phyloP scores from a whole-genome alignment of 768 basidiomycete genomes.

The Serendipita indica region DNA sequence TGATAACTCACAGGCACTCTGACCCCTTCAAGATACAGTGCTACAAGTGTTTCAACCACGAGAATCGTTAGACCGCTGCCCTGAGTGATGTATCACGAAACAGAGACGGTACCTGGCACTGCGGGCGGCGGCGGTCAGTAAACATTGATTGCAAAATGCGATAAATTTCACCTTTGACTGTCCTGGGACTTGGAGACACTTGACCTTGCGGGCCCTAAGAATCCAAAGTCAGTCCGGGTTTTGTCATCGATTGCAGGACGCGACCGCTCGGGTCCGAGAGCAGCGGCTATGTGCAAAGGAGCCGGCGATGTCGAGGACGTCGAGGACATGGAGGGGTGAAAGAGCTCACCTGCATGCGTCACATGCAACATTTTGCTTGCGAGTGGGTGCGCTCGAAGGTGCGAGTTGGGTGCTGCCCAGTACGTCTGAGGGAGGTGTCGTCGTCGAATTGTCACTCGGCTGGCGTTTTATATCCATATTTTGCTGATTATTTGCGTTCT shows the following conservation, averaged over 20 bases:
- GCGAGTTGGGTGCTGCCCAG: conserved; percentile 36
- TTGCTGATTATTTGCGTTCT: no score
- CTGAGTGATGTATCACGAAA: conserved; percentile 13
- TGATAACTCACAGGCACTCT: conserved; percentile 67
- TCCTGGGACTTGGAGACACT: conserved; percentile 69
- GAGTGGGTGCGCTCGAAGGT: conserved; percentile 65
- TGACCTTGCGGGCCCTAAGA: conserved; percentile 68
- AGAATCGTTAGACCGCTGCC: no score
- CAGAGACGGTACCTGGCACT: conserved; percentile 14
- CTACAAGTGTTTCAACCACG: conserved; percentile 31
- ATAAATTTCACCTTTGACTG: conserved; percentile 55
- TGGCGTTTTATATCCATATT: no score
- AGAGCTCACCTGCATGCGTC: conserved; percentile 67
- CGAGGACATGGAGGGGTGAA: background rate
- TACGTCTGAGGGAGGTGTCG: conserved; percentile 10
- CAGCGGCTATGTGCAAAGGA: background rate
- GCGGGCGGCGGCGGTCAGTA: conserved; percentile 15
- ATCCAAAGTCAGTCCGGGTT: background rate
- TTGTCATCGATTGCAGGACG: no score
- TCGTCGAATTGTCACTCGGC: no score
- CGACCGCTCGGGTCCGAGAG: background rate
- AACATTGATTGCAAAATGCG: conserved; percentile 9
- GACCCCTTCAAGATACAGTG: conserved; percentile 80
- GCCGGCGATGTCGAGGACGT: conserved; percentile 1
- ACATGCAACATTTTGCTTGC: conserved; percentile 88